Percentiles rank a stretch among this genome's conserved stretches.
Evolutionary conservation across 257 asterid species (phyloP).

Genomic region (Pogostemon cablin): DNA sequence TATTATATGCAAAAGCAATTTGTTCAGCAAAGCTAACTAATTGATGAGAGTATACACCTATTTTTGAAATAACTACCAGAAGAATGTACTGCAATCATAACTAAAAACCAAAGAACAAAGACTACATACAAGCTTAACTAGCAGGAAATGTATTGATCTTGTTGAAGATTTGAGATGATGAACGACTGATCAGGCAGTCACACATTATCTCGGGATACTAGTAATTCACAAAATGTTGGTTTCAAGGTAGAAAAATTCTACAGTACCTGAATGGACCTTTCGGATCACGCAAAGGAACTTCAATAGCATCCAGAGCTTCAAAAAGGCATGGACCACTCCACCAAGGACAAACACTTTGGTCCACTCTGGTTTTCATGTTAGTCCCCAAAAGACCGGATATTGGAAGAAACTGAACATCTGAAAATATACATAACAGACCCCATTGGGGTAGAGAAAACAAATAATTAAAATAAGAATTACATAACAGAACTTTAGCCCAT

Average conservation of each 20-base stretch:
- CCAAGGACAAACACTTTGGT: slow-evolving; percentile 71
- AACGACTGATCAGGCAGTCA: not conserved
- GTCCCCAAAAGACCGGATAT: slow-evolving; percentile 85
- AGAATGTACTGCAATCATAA: not conserved
- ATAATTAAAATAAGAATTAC: not conserved
- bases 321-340: slow-evolving; percentile 89
- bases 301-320: slow-evolving; percentile 86
- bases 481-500: not conserved
- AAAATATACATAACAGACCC: slow-evolving; percentile 24
- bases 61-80: not conserved
- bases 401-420: slow-evolving; percentile 94
- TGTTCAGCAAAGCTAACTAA: not conserved
- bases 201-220: not conserved
- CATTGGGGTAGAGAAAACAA: slow-evolving; percentile 9
- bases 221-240: not conserved
- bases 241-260: slow-evolving; percentile 5
- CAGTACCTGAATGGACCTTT: slow-evolving; percentile 84
- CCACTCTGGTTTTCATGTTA: slow-evolving; percentile 74
- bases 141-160: not conserved
- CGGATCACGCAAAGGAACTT: slow-evolving; percentile 84
- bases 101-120: not conserved
- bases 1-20: not conserved
- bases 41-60: not conserved
- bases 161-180: not conserved
- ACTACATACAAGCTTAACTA: not conserved